Percentiles rank a stretch among this genome's conserved stretches.
phyloP scores from a whole-genome alignment of 306 rosid species.

The Fragaria nilgerrensis region DNA sequence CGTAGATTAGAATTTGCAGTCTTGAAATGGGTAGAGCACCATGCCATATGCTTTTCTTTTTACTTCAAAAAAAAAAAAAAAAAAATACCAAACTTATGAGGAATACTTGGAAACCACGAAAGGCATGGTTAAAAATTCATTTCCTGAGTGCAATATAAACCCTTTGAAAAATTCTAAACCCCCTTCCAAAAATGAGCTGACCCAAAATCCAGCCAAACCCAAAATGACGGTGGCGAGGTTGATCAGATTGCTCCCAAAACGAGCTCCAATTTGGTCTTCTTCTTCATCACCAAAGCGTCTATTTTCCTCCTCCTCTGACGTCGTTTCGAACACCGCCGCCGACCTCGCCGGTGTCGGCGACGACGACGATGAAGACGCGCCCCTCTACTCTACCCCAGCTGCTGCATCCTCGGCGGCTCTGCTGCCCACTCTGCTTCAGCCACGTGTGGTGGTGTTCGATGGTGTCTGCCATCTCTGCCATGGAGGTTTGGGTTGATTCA shows the following conservation, averaged over 20 bases:
- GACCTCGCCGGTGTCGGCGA: constrained; percentile 25
- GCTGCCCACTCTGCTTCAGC: constrained; percentile 56
- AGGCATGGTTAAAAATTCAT: not conserved
- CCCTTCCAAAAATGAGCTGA: constrained; percentile 1
- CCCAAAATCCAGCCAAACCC: not conserved
- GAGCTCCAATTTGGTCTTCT: constrained; percentile 3
- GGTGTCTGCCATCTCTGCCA: constrained; percentile 82
- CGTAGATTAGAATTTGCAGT: not conserved
- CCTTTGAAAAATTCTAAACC: not conserved
- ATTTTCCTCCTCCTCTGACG: constrained; percentile 18
- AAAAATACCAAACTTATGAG: not conserved
- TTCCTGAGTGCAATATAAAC: not conserved
- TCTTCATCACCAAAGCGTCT: constrained; percentile 28
- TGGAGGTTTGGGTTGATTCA: constrained; percentile 46
- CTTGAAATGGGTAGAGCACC: not conserved
- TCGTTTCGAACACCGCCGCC: constrained; percentile 22
- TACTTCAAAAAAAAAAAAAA: not conserved
- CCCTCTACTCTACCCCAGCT: constrained; percentile 7
- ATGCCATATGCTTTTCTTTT: not conserved
- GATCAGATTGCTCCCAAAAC: constrained; percentile 21
- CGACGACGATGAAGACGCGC: constrained; percentile 13
- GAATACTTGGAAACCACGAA: constrained; percentile 1
- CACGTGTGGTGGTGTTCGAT: constrained; percentile 71
- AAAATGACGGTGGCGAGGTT: constrained; percentile 19
- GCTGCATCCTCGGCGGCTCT: constrained; percentile 12